phyloP scores from a whole-genome alignment of 2,329 filamentous ascomycete species.

The Biscogniauxia mediterranea region DNA sequence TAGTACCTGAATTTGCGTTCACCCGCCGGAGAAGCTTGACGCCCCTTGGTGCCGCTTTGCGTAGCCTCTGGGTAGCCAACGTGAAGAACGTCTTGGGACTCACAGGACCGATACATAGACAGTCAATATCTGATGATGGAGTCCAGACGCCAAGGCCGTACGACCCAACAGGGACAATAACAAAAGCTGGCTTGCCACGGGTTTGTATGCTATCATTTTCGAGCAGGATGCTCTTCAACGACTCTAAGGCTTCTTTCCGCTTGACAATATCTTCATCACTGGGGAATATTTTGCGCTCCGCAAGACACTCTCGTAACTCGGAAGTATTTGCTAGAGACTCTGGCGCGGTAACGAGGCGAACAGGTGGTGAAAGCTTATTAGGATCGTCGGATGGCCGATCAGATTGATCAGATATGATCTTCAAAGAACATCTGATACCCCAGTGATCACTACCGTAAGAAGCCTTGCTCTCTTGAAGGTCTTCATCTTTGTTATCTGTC shows the following conservation, averaged over 20 bases:
- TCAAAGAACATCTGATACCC: constrained; percentile 50
- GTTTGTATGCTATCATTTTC: constrained; percentile 27
- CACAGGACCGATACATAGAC: constrained; percentile 62
- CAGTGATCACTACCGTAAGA: constrained; percentile 56
- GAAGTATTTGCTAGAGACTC: constrained; percentile 31
- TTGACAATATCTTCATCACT: constrained; percentile 40
- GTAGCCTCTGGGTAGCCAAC: constrained; percentile 54
- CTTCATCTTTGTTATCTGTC: constrained; percentile 4
- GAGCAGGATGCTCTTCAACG: constrained; percentile 44
- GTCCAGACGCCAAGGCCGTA: constrained; percentile 64
- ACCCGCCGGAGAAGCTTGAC: constrained; percentile 57
- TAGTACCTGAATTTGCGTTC: constrained; percentile 57
- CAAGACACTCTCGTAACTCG: constrained; percentile 39
- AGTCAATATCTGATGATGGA: constrained; percentile 60
- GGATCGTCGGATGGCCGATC: constrained; percentile 17
- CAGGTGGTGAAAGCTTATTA: constrained; percentile 30
- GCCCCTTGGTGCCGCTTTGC: constrained; percentile 41
- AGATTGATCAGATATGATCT: constrained; percentile 15
- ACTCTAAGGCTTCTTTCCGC: constrained; percentile 43
- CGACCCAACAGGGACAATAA: constrained; percentile 63
- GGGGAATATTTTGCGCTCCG: constrained; percentile 43
- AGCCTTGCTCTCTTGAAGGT: constrained; percentile 3
- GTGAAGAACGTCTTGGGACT: constrained; percentile 61
- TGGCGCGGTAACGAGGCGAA: constrained; percentile 34
- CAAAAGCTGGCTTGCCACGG: constrained; percentile 38